A percentile compares a stretch with the other conserved stretches of the same genome.
These are phyloP conservation scores for Onygenales sp. DNA, from an alignment of 2,329 filamentous ascomycete species.

Conservation along the genomic window DNA sequence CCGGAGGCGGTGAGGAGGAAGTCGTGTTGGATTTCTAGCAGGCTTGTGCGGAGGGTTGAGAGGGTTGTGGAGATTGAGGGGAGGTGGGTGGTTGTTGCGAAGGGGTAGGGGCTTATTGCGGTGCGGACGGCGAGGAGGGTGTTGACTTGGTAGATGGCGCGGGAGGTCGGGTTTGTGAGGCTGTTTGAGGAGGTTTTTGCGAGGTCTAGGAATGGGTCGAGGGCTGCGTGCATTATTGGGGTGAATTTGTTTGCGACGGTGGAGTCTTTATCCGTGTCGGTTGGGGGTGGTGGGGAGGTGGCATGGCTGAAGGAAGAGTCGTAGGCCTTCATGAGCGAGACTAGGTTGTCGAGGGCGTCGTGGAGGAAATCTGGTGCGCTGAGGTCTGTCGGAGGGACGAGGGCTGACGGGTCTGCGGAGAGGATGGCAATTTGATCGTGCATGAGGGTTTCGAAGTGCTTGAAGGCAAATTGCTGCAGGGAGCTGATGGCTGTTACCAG, in stretches of 20 bases:
- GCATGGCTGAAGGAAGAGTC: constrained; percentile 60
- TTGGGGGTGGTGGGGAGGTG: neutral
- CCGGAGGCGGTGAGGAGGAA: constrained; percentile 72
- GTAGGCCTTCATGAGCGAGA: constrained; percentile 72
- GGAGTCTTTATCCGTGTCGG: constrained; percentile 35
- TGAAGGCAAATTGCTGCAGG: constrained; percentile 66
- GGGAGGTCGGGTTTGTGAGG: constrained; percentile 25
- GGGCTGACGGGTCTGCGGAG: constrained; percentile 61
- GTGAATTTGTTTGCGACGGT: constrained; percentile 62
- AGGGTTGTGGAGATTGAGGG: constrained; percentile 47
- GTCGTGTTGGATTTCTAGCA: constrained; percentile 58
- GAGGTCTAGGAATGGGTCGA: constrained; percentile 75
- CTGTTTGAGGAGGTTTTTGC: constrained; percentile 43
- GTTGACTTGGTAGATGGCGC: constrained; percentile 43
- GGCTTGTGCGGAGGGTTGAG: constrained; percentile 35
- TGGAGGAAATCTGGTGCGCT: constrained; percentile 70
- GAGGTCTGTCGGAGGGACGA: constrained; percentile 61
- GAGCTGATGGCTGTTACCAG: constrained; percentile 59
- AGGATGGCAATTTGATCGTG: constrained; percentile 60
- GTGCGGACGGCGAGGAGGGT: constrained; percentile 33
- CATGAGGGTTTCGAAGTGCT: constrained; percentile 73
- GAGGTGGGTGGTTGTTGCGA: constrained; percentile 53
- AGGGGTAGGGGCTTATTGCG: constrained; percentile 39
- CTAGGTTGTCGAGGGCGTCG: constrained; percentile 69
- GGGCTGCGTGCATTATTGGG: constrained; percentile 63